phyloP scores from a whole-genome alignment of 192 early-diverging fungal species.

The Lunasporangiospora selenospora region DNA sequence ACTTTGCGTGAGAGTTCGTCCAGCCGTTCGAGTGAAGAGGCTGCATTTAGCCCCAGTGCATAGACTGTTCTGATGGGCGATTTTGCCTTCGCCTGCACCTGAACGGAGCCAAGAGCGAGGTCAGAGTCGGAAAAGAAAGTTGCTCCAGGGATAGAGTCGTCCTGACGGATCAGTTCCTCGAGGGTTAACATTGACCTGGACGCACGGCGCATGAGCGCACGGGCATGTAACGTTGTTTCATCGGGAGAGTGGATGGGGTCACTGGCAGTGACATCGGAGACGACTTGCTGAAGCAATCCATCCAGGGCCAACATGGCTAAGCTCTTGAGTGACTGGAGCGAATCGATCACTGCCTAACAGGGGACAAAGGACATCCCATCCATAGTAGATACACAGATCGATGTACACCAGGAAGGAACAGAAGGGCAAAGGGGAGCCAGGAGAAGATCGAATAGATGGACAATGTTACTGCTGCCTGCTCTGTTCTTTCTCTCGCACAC shows the following conservation, averaged over 20 bases:
- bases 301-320: constrained; percentile 58
- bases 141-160: too few species aligned
- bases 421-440: neutral
- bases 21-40: constrained; percentile 32
- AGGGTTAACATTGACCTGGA: constrained; percentile 9
- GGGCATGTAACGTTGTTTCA: constrained; percentile 34
- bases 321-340: constrained; percentile 57
- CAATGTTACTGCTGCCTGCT: neutral
- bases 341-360: constrained; percentile 52
- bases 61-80: too few species aligned
- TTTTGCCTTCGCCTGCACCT: too few species aligned
- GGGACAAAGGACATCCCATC: neutral
- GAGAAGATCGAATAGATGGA: neutral
- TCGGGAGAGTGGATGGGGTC: constrained; percentile 35
- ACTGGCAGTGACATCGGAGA: constrained; percentile 38
- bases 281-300: constrained; percentile 54
- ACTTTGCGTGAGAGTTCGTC: constrained; percentile 36
- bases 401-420: neutral
- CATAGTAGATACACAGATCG: neutral
- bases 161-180: neutral
- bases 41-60: too few species aligned
- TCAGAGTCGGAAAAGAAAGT: too few species aligned
- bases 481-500: neutral
- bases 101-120: too few species aligned
- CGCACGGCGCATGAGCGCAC: constrained; percentile 24